Conservation (phyloP, 2,329 filamentous ascomycete species). For the Coniochaeta sp. region DNA sequence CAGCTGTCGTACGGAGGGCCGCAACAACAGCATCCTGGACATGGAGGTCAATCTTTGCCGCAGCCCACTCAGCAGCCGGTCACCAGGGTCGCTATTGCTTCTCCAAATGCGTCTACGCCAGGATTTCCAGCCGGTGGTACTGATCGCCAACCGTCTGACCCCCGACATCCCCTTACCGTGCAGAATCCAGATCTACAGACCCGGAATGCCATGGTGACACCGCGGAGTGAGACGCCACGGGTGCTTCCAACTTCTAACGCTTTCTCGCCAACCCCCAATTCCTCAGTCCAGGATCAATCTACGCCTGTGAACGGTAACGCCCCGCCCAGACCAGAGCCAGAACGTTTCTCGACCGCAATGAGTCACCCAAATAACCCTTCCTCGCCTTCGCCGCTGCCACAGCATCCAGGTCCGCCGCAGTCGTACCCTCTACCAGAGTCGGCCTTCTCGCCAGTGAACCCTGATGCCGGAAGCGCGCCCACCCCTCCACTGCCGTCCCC, state of each 20-base stretch:
- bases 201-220: conserved; percentile 1
- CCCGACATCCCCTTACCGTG: neutral
- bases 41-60: neutral
- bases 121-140: neutral
- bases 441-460: conserved; percentile 13
- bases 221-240: conserved; percentile 2
- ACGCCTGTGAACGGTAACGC: neutral
- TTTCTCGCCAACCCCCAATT: neutral
- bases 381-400: conserved; percentile 8
- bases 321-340: conserved; percentile 7
- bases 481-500: conserved; percentile 5
- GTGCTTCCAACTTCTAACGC: conserved; percentile 4
- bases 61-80: neutral
- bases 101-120: neutral
- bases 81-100: neutral
- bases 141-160: neutral
- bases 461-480: conserved; percentile 1
- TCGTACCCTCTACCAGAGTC: conserved; percentile 11
- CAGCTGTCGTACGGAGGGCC: neutral
- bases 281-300: neutral
- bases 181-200: conserved; percentile 3
- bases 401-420: conserved; percentile 11
- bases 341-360: conserved; percentile 2
- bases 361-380: conserved; percentile 4
- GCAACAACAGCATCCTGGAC: neutral